Evolutionary conservation across 2,329 filamentous ascomycete genomes (phyloP).

Genomic region (Penicillium paneum): DNA sequence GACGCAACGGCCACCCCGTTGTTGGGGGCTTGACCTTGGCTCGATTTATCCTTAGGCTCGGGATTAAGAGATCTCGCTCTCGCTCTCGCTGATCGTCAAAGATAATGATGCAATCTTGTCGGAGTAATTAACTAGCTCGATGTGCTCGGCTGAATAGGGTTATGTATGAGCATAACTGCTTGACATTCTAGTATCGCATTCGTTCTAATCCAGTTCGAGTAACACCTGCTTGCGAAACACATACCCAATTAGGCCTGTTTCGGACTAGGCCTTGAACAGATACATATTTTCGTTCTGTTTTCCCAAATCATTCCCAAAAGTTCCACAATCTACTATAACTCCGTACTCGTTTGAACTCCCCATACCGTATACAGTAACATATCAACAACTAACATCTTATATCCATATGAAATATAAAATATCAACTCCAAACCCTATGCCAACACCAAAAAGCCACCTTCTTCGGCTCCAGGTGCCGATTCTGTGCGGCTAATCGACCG

Average conservation of each 20-base stretch:
- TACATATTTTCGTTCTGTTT: too few species aligned
- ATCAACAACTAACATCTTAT: background rate
- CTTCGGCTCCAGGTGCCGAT: background rate
- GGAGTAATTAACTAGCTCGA: background rate
- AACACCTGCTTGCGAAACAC: background rate
- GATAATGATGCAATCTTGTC: background rate
- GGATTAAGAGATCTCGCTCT: background rate
- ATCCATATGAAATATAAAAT: too few species aligned
- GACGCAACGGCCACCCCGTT: background rate
- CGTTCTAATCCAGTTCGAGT: background rate
- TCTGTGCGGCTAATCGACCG: constrained; percentile 7
- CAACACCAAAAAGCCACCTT: background rate
- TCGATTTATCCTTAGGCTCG: background rate
- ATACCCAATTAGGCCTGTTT: background rate
- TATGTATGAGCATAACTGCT: background rate
- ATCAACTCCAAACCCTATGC: background rate
- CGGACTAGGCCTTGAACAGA: too few species aligned
- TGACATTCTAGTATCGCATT: background rate
- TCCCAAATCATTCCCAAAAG: background rate
- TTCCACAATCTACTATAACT: background rate
- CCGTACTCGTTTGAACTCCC: background rate
- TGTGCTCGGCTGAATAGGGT: background rate
- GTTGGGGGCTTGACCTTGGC: background rate
- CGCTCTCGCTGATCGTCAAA: background rate
- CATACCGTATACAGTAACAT: too few species aligned